Conservation (phyloP, 1,284 basidiomycete genomes). For the Trametes polyzona region DNA sequence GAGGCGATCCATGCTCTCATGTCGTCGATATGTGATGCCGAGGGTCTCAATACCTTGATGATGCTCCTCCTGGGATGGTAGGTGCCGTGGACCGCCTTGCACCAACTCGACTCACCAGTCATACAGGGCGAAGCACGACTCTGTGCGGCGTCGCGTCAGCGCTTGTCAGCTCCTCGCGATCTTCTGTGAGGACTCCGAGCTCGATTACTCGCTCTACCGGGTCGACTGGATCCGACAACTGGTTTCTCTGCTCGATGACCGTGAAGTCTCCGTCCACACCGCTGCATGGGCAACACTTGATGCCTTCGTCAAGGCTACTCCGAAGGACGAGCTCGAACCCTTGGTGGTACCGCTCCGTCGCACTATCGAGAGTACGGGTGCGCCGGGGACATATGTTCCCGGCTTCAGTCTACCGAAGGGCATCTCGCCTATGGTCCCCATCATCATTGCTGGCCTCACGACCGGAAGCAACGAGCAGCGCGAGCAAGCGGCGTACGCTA, state of each 20-base stretch:
- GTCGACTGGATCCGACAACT: conserved; percentile 97
- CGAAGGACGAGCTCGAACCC: conserved; percentile 92
- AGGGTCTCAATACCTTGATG: conserved; percentile 90
- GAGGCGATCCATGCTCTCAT: conserved; percentile 78
- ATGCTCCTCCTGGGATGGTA: conserved; percentile 89
- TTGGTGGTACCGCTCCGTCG: conserved; percentile 88
- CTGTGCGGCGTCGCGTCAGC: conserved; percentile 73
- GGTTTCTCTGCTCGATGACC: conserved; percentile 85
- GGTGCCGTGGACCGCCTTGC: conserved; percentile 29
- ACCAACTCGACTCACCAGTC: background rate
- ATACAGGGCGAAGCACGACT: conserved; percentile 77
- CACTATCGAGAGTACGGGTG: conserved; percentile 86
- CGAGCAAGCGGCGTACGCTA: conserved; percentile 94
- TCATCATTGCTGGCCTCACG: conserved; percentile 88
- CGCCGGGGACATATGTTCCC: conserved; percentile 78
- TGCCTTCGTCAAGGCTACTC: conserved; percentile 86
- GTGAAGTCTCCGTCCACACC: conserved; percentile 73
- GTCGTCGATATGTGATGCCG: conserved; percentile 78
- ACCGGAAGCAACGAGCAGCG: conserved; percentile 83
- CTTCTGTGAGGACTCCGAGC: conserved; percentile 82
- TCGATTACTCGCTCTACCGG: conserved; percentile 84
- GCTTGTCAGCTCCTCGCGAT: conserved; percentile 78
- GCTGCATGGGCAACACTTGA: conserved; percentile 88
- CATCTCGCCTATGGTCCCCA: conserved; percentile 85
- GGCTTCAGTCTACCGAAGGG: conserved; percentile 93